A percentile compares a stretch with the other conserved stretches of the same genome.
These are phyloP conservation scores for Rhodamnia argentea DNA, from an alignment of 345 rosid genomes.

Conservation along the genomic window DNA sequence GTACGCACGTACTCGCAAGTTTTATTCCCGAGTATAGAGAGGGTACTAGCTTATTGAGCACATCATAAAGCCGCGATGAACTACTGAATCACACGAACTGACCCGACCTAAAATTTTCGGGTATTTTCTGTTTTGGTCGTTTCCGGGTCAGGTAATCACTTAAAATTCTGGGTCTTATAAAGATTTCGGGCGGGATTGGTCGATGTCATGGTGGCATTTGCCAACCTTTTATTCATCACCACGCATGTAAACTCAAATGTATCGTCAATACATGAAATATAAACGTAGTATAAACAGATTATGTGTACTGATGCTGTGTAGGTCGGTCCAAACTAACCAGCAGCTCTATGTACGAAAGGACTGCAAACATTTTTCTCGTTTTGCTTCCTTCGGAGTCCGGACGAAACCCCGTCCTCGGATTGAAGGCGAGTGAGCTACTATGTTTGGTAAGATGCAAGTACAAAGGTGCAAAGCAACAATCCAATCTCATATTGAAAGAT, in stretches of 20 bases:
- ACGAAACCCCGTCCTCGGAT: neutral
- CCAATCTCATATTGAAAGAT: neutral
- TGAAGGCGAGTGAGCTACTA: neutral
- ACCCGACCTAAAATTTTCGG: too few species aligned
- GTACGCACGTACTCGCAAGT: constrained; percentile 39
- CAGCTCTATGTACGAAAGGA: neutral
- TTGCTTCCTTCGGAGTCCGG: neutral
- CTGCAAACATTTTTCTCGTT: neutral
- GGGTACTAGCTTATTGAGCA: neutral
- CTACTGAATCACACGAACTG: neutral
- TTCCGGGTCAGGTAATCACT: too few species aligned
- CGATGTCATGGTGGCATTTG: too few species aligned
- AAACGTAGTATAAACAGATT: neutral
- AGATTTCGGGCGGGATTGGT: too few species aligned
- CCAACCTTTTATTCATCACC: neutral
- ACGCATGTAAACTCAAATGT: neutral
- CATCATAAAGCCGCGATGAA: neutral
- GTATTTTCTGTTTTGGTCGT: too few species aligned
- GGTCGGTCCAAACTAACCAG: neutral
- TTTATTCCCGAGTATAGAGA: constrained; percentile 8
- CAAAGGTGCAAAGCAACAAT: neutral
- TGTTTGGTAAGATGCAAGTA: neutral
- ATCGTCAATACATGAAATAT: neutral
- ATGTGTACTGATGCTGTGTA: neutral
- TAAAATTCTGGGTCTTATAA: too few species aligned